Evolutionary conservation across 352 stramenopile genomes (phyloP).

Genomic region (Aphanomyces euteiches): DNA sequence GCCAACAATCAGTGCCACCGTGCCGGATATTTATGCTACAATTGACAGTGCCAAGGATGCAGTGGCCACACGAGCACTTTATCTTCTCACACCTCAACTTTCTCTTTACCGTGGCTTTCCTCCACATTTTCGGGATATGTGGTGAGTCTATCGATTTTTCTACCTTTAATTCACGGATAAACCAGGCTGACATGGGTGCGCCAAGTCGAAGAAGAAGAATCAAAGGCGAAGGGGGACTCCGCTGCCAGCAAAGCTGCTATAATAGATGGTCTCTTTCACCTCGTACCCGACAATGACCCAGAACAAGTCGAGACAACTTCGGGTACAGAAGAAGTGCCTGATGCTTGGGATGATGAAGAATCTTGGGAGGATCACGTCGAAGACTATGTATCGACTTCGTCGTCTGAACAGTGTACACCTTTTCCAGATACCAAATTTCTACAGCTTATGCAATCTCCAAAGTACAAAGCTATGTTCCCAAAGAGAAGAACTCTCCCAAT

Average conservation of each 20-base stretch:
- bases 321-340: neutral
- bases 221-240: constrained; percentile 36
- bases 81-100: constrained; percentile 74
- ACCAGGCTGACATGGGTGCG: constrained; percentile 47
- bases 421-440: constrained; percentile 28
- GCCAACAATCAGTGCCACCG: neutral
- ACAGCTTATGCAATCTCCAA: constrained; percentile 38
- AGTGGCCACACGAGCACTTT: constrained; percentile 83
- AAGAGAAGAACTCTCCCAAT: constrained; percentile 74
- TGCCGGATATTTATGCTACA: constrained; percentile 32
- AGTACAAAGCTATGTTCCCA: constrained; percentile 43
- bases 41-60: constrained; percentile 72
- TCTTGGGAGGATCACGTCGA: constrained; percentile 4
- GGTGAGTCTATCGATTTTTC: constrained; percentile 37
- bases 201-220: constrained; percentile 40
- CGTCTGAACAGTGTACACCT: constrained; percentile 33
- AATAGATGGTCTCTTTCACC: constrained; percentile 9
- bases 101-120: constrained; percentile 88
- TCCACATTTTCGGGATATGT: constrained; percentile 83
- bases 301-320: neutral
- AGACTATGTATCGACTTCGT: constrained; percentile 34
- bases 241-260: constrained; percentile 2
- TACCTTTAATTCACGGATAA: neutral
- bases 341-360: constrained; percentile 27
- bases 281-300: neutral